Percentiles rank a stretch among this genome's conserved stretches.
phyloP scores from a whole-genome alignment of 2,329 filamentous ascomycete genomes.

The Fonsecaea pugnacius region DNA sequence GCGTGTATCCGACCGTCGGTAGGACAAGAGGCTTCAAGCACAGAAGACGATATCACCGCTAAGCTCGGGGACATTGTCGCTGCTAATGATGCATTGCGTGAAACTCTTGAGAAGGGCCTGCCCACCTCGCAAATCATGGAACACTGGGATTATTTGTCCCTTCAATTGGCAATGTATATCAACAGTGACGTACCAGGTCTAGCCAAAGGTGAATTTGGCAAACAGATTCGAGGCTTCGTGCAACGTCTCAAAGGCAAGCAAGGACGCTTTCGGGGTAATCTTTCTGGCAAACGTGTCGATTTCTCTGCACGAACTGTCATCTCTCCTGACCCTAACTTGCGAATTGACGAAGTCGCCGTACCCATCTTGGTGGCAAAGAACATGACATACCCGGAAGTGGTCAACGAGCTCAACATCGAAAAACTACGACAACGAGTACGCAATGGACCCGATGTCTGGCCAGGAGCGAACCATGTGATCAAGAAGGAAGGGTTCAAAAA shows the following conservation, averaged over 20 bases:
- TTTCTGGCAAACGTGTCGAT: conserved; percentile 97
- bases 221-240: conserved; percentile 89
- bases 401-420: conserved; percentile 80
- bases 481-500: conserved; percentile 74
- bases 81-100: conserved; percentile 83
- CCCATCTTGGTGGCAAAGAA: conserved; percentile 92
- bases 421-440: conserved; percentile 75
- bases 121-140: conserved; percentile 91
- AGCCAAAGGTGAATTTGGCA: conserved; percentile 84
- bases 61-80: conserved; percentile 97
- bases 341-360: conserved; percentile 91
- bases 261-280: conserved; percentile 92
- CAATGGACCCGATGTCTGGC: conserved; percentile 78
- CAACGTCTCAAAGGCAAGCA: conserved; percentile 97
- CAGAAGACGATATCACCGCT: conserved; percentile 93
- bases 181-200: conserved; percentile 94
- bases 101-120: conserved; percentile 79
- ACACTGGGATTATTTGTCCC: conserved; percentile 95
- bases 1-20: conserved; percentile 94
- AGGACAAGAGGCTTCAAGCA: conserved; percentile 87
- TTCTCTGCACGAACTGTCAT: conserved; percentile 98
- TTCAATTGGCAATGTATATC: conserved; percentile 96
- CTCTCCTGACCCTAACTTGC: conserved; percentile 91
- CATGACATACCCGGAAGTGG: conserved; percentile 90
- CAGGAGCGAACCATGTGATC: conserved; percentile 81